Evolutionary conservation across 305 asterid genomes (phyloP).

Genomic region (Fraxinus greggii): DNA sequence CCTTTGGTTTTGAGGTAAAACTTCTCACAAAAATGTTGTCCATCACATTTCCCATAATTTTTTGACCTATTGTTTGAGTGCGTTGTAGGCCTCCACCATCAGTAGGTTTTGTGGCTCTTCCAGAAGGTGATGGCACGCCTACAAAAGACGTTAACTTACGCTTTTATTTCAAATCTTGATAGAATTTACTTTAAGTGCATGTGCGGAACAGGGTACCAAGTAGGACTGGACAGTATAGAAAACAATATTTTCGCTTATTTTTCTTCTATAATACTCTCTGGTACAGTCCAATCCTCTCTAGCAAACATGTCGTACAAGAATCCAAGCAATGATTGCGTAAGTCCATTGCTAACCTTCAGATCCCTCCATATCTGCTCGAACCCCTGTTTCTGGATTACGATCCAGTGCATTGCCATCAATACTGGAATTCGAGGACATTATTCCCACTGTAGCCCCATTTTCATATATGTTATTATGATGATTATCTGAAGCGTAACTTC

Average conservation of each 20-base stretch:
- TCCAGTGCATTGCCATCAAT: slow-evolving; percentile 46
- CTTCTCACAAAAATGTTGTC: slow-evolving; percentile 79
- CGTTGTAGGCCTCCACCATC: slow-evolving; percentile 64
- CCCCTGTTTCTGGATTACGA: slow-evolving; percentile 48
- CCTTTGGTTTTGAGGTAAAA: slow-evolving; percentile 73
- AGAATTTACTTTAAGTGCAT: slow-evolving; percentile 13
- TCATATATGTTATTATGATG: slow-evolving; percentile 41
- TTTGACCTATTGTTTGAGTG: slow-evolving; percentile 92
- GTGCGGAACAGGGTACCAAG: not conserved
- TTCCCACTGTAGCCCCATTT: slow-evolving; percentile 48
- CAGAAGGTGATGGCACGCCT: slow-evolving; percentile 90
- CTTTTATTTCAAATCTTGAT: slow-evolving; percentile 15
- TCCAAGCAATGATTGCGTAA: slow-evolving; percentile 21
- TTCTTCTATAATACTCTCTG: not conserved
- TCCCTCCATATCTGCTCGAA: slow-evolving; percentile 57
- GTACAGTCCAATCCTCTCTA: not conserved
- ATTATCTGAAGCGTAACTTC: slow-evolving; percentile 34
- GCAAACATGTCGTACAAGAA: not conserved
- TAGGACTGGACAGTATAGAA: not conserved
- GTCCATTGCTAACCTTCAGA: slow-evolving; percentile 64
- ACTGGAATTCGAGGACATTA: slow-evolving; percentile 27
- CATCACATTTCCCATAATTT: slow-evolving; percentile 94
- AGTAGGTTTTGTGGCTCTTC: slow-evolving; percentile 49
- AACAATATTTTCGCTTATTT: not conserved
- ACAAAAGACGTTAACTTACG: slow-evolving; percentile 21